Evolutionary conservation across 306 rosid genomes (phyloP), one percentile per base, ranked within the genome.

Genomic region (Fragaria iinumae): DNA sequence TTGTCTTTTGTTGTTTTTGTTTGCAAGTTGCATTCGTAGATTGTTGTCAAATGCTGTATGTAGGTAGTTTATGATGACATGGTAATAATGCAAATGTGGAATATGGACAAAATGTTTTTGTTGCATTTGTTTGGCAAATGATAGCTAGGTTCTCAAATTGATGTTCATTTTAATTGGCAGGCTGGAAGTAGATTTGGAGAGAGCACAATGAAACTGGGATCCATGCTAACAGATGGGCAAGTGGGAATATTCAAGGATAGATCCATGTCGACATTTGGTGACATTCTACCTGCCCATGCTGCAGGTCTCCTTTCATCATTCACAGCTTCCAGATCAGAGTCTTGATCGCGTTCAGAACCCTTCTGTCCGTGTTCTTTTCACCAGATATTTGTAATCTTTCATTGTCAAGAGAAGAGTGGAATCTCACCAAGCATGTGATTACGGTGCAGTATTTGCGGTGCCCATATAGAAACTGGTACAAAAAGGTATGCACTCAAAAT

Each of bases 271-370:
- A 87, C 97, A 38, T 92, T 95, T 85, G 97, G 99, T 55, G 99
- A 95, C 79, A 92, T 95, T 82, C 74, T 95, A 75, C 97, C 99
- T 66, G 92, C 96, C 79, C 98, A 90, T 47, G 98, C 98, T 79
- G 98, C 98, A 57, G 98, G 97, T 86, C 97, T 95, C 78, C 96
- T 95, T 65, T 92, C 97, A 27, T 95, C 99, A 68, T 89, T 95
- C 78, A 89, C 97, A 72, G 91, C 99, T 59, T 93, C 99, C 75
- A 89, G 94, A 85, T 92, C 97, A 63, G 97, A 95, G 82, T 86
- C 87, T 60, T 92, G 87, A 92, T 79, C 57, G 53, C 77, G 72
- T 70, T 41, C 34, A 41, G 75, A 80, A 57, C 75, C 21, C 47
- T 23, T 69, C 56, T 20, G 77, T 20, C 21, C 7, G 3, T 45